Evolutionary conservation across 345 rosid genomes (phyloP).

Genomic region (Odontarrhena argentea): DNA sequence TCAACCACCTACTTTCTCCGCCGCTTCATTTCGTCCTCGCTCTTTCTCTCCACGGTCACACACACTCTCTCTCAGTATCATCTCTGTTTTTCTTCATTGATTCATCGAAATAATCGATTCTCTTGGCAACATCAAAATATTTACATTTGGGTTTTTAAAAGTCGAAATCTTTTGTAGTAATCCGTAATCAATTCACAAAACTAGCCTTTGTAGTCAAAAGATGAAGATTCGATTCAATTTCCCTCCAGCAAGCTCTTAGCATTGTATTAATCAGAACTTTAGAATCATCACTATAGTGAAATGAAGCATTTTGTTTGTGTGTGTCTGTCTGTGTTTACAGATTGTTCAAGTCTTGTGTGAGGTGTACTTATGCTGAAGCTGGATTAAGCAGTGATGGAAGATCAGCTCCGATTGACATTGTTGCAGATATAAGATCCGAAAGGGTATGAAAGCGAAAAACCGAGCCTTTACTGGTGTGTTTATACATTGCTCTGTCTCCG

Average conservation of each 20-base stretch:
- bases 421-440: constrained; percentile 72
- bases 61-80: constrained; percentile 3
- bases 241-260: too few species aligned
- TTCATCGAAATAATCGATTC: background rate
- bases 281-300: background rate
- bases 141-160: constrained; percentile 16
- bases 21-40: constrained; percentile 43
- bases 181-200: background rate
- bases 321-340: constrained; percentile 36
- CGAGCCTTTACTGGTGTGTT: background rate
- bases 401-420: constrained; percentile 71
- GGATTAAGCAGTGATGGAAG: constrained; percentile 47
- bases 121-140: background rate
- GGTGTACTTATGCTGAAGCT: constrained; percentile 62
- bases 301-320: background rate
- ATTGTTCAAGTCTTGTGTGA: constrained; percentile 59
- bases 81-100: background rate
- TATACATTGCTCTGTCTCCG: constrained; percentile 18
- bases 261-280: background rate
- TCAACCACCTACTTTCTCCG: constrained; percentile 33
- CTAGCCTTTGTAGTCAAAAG: constrained; percentile 9
- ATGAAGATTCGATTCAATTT: background rate
- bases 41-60: constrained; percentile 41
- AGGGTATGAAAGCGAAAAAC: constrained; percentile 48
- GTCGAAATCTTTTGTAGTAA: constrained; percentile 3